Base-by-base conservation (phyloP, 2,329 filamentous ascomycete genomes). In the Sphaerulina vaccinii region DNA sequence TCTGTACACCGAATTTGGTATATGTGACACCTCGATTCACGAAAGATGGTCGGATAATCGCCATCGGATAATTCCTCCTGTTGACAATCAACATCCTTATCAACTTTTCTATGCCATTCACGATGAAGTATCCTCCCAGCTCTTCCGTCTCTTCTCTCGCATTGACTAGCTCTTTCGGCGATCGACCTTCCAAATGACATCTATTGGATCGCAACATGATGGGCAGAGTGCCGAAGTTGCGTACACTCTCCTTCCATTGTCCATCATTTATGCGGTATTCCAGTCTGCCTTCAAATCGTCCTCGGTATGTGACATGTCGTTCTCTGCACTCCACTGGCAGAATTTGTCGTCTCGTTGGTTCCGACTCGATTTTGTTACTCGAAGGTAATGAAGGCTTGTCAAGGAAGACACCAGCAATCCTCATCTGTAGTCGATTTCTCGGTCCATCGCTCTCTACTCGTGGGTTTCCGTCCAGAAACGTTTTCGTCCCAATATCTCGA, bases 21-120 rank as follows among this genome's bases (percentile, higher is more conserved):
- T 96, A 99, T 56, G 88, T 82, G 16, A 85, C 79, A 32, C 93
- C 93, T 75, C 93, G 85, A 65, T 89, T 91, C 58, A 83, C 81
- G 75, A 97, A 99, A 61, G 91, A 95, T 42, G 87, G 85, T 68
- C 93, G 88, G 62, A 89, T 82, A 70, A 97, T 96, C 40, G 92
- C 92, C 82, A 96, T 88, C 44, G 93, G 92, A 67, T 90, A 96
- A 71, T 99, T 99, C 66, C 93, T 82, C 71, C 89, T 84, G 68
- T 90, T 90, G 56, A 97, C 82, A 58, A 96, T 85, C 57, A 99
- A 79, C 76, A 97, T 84, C 67, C 93, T 89, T 63, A 97, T 90
- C 52, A 97, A 83, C 75, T 96, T 97, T 71, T 99, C 93, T 66
- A 91, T 96, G 59, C 93, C 93, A 70, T 99, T 99, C 65, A 99